Percentiles rank a stretch among this genome's conserved stretches.
phyloP scores from a whole-genome alignment of 2,329 filamentous ascomycete genomes.

The Penicillium sp. region DNA sequence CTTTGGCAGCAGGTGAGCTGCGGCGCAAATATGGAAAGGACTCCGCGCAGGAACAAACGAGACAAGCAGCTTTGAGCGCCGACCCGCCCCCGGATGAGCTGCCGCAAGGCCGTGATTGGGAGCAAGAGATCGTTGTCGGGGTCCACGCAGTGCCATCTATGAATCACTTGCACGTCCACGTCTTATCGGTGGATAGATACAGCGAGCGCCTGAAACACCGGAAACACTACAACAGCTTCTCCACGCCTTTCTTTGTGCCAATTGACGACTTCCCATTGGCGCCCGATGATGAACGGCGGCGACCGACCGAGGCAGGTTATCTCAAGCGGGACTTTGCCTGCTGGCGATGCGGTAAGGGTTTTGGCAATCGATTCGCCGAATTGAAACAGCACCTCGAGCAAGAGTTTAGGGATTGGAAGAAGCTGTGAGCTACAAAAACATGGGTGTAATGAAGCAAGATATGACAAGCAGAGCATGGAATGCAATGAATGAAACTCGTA shows the following conservation, averaged over 20 bases:
- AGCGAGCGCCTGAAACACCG: conserved; percentile 72
- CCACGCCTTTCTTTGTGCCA: conserved; percentile 78
- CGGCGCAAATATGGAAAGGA: conserved; percentile 65
- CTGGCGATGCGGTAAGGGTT: conserved; percentile 79
- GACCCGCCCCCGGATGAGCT: conserved; percentile 53
- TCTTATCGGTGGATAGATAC: conserved; percentile 77
- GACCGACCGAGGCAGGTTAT: conserved; percentile 60
- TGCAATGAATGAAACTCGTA: conserved; percentile 5
- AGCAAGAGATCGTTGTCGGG: conserved; percentile 71
- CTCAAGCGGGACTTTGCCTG: conserved; percentile 69
- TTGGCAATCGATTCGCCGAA: conserved; percentile 71
- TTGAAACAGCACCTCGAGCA: conserved; percentile 74
- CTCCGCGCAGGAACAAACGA: conserved; percentile 64
- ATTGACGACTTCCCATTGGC: conserved; percentile 78
- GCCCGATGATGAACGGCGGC: conserved; percentile 63
- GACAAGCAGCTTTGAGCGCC: conserved; percentile 66
- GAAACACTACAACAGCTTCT: conserved; percentile 93
- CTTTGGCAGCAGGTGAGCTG: conserved; percentile 73
- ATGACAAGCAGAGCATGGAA: conserved; percentile 2
- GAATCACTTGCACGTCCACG: conserved; percentile 88
- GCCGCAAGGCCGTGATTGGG: conserved; percentile 77
- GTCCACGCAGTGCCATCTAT: conserved; percentile 89
- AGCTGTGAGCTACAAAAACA: conserved; percentile 47
- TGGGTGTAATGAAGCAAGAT: background rate
- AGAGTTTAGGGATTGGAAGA: conserved; percentile 78